Conservation (phyloP, 1,284 basidiomycete species). For the Singerocomus rubriflavus region DNA sequence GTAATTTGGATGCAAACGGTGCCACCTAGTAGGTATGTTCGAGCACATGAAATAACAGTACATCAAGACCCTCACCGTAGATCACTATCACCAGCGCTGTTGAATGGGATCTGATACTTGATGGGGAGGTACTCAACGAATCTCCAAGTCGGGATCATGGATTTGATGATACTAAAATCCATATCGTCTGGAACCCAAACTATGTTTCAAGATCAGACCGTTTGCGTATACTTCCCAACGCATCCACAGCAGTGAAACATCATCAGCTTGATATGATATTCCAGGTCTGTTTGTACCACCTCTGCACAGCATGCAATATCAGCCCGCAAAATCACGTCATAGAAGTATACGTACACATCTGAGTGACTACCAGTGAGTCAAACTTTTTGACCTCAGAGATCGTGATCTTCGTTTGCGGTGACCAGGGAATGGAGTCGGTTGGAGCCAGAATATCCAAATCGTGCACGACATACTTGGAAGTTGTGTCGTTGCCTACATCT, state of each 20-base stretch:
- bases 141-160: slow-evolving; percentile 23
- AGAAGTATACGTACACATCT: slow-evolving; percentile 28
- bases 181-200: slow-evolving; percentile 30
- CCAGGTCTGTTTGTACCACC: slow-evolving; percentile 22
- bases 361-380: slow-evolving; percentile 36
- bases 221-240: slow-evolving; percentile 19
- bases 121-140: slow-evolving; percentile 27
- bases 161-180: slow-evolving; percentile 18
- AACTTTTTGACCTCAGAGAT: slow-evolving; percentile 26
- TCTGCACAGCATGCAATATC: slow-evolving; percentile 10
- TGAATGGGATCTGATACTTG: slow-evolving; percentile 24
- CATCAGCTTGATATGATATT: slow-evolving; percentile 17
- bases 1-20: slow-evolving; percentile 20
- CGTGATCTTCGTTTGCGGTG: background rate
- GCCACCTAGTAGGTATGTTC: slow-evolving; percentile 16
- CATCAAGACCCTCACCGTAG: slow-evolving; percentile 13
- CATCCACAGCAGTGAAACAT: slow-evolving; percentile 31
- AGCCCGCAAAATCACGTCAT: background rate
- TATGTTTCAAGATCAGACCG: slow-evolving; percentile 24
- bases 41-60: background rate
- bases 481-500: slow-evolving; percentile 20
- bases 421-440: background rate
- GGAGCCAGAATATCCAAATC: background rate
- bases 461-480: background rate
- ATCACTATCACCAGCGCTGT: slow-evolving; percentile 8